Evolutionary conservation across 495 filamentous ascomycete species (phyloP).

Genomic region (Alectoria sarmentosa): DNA sequence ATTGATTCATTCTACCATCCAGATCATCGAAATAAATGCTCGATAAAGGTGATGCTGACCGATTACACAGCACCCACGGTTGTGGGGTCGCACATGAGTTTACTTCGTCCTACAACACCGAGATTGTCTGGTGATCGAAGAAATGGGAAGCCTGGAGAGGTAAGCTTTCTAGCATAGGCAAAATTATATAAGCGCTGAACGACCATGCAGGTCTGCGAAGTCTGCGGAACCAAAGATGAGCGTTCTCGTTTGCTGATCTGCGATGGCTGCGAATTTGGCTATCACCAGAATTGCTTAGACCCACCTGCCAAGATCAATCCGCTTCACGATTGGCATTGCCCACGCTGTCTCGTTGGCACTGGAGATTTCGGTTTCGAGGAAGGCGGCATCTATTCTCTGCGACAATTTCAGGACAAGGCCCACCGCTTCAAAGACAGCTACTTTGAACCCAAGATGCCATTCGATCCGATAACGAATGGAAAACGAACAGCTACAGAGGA

Average conservation of each 20-base stretch:
- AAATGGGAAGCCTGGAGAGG: slow-evolving; percentile 65
- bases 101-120: slow-evolving; percentile 75
- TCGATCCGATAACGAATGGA: slow-evolving; percentile 75
- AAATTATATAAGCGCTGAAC: slow-evolving; percentile 9
- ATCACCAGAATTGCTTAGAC: slow-evolving; percentile 84
- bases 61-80: slow-evolving; percentile 72
- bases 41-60: neutral
- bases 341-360: slow-evolving; percentile 90
- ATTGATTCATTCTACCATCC: neutral
- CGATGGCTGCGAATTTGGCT: slow-evolving; percentile 86
- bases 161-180: slow-evolving; percentile 35
- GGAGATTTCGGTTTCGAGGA: slow-evolving; percentile 98
- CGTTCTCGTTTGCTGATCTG: slow-evolving; percentile 65
- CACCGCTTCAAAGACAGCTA: slow-evolving; percentile 89
- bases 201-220: slow-evolving; percentile 67
- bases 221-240: slow-evolving; percentile 80
- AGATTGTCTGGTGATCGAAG: slow-evolving; percentile 61
- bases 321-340: slow-evolving; percentile 93
- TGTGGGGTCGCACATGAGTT: slow-evolving; percentile 92
- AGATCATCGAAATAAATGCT: neutral
- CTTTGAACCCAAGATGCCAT: slow-evolving; percentile 85
- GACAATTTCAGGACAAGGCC: slow-evolving; percentile 95
- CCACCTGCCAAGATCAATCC: slow-evolving; percentile 71
- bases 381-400: slow-evolving; percentile 89
- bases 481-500: slow-evolving; percentile 81